Percentiles rank a stretch among this genome's conserved stretches.
phyloP scores from a whole-genome alignment of 441 rosid genomes.

The Erodium chrysanthum region DNA sequence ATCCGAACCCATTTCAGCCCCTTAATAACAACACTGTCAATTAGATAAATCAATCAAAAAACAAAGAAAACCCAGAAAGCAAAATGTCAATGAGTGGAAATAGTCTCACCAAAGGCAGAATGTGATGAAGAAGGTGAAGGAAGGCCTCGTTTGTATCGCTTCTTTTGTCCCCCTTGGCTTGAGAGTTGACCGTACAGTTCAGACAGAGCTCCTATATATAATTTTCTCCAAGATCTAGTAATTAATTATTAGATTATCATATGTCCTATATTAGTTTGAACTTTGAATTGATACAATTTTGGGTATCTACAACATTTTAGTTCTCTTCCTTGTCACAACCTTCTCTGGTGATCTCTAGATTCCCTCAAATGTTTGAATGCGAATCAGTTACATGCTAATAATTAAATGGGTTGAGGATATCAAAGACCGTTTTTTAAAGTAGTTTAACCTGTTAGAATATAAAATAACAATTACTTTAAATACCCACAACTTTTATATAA shows the following conservation, averaged over 20 bases:
- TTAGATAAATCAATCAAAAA: not conserved
- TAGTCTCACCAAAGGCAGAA: not conserved
- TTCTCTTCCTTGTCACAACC: too few relatives aligned
- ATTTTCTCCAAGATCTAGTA: too few relatives aligned
- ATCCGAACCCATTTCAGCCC: slow-evolving; percentile 44
- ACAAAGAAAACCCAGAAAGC: not conserved
- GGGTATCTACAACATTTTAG: not conserved
- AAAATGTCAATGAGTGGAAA: too few relatives aligned
- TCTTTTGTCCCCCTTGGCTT: not conserved
- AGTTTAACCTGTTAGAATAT: too few relatives aligned
- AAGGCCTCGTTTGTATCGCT: not conserved
- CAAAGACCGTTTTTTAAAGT: too few relatives aligned
- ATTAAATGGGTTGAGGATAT: too few relatives aligned
- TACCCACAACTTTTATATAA: too few relatives aligned
- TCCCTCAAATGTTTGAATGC: not conserved
- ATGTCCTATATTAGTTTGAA: not conserved
- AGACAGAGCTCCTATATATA: not conserved
- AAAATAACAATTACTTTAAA: too few relatives aligned
- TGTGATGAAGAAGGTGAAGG: not conserved
- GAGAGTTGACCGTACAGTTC: not conserved
- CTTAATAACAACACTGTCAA: not conserved
- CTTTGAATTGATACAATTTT: not conserved
- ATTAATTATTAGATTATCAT: too few relatives aligned
- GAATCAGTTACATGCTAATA: not conserved
- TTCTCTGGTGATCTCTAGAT: not conserved